Evolutionary conservation across 441 rosid species (phyloP).

Genomic region (Gossypium schwendimanii): DNA sequence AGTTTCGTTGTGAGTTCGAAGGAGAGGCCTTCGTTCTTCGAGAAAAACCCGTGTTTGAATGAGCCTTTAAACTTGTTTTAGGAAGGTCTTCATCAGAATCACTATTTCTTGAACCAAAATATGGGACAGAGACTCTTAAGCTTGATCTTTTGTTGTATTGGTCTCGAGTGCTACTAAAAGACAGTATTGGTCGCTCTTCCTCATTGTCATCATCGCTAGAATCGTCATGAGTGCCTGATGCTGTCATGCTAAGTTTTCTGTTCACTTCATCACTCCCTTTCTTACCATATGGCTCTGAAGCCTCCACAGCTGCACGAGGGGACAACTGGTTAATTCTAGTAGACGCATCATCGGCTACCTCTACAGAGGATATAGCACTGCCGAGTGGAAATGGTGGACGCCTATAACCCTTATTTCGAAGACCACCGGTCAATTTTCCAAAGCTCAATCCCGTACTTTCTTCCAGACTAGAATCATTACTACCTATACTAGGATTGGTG

Average conservation of each 20-base stretch:
- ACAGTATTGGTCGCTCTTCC: slow-evolving; percentile 21
- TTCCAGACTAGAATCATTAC: slow-evolving; percentile 28
- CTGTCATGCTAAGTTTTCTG: slow-evolving; percentile 24
- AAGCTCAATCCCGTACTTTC: slow-evolving; percentile 42
- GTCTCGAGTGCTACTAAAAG: slow-evolving; percentile 12
- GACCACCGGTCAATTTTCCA: slow-evolving; percentile 52
- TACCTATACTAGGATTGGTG: slow-evolving; percentile 8
- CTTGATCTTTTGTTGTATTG: slow-evolving; percentile 21
- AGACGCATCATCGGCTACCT: slow-evolving; percentile 22
- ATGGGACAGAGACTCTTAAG: slow-evolving; percentile 20
- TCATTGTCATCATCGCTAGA: slow-evolving; percentile 34
- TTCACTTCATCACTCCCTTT: slow-evolving; percentile 23
- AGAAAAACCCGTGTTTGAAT: slow-evolving; percentile 36
- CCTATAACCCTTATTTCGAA: slow-evolving; percentile 48
- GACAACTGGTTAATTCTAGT: slow-evolving; percentile 23
- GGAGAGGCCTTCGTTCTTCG: slow-evolving; percentile 45
- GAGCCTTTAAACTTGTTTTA: slow-evolving; percentile 23
- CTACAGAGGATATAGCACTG: slow-evolving; percentile 25
- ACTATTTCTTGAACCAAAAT: slow-evolving; percentile 30
- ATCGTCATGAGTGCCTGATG: slow-evolving; percentile 24
- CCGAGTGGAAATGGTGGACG: slow-evolving; percentile 37
- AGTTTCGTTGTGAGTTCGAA: slow-evolving; percentile 18
- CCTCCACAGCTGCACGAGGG: slow-evolving; percentile 15
- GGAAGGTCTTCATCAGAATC: slow-evolving; percentile 41
- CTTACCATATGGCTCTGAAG: slow-evolving; percentile 24